These are phyloP conservation scores for Cercospora berteroae DNA, from an alignment of 2,329 filamentous ascomycete species.

Conservation along the genomic window DNA sequence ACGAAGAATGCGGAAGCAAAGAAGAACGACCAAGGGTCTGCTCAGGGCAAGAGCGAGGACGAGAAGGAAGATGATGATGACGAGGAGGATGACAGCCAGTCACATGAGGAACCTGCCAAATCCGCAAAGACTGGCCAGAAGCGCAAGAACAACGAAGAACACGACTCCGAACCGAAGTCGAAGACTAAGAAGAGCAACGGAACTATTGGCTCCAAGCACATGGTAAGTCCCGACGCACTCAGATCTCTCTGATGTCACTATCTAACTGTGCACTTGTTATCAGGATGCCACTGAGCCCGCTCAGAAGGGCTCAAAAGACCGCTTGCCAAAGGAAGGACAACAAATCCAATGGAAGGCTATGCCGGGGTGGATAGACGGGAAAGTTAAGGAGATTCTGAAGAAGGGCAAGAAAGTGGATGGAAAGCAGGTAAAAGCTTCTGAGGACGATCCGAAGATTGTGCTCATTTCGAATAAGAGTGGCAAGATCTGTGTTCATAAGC, in stretches of 20 bases:
- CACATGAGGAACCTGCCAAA: neutral
- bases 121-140: slow-evolving; percentile 23
- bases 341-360: slow-evolving; percentile 44
- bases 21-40: neutral
- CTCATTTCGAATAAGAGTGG: slow-evolving; percentile 41
- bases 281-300: slow-evolving; percentile 6
- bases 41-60: neutral
- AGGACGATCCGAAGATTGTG: slow-evolving; percentile 46
- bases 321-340: slow-evolving; percentile 44
- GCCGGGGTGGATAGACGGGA: slow-evolving; percentile 43
- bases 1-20: slow-evolving; percentile 18
- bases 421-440: slow-evolving; percentile 43
- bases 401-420: slow-evolving; percentile 44
- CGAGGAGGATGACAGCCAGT: neutral
- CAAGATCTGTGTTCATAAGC: slow-evolving; percentile 47
- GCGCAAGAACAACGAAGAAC: slow-evolving; percentile 21
- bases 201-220: slow-evolving; percentile 36
- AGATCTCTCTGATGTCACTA: neutral
- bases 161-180: slow-evolving; percentile 37
- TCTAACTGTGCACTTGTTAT: neutral
- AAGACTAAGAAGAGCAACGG: slow-evolving; percentile 32
- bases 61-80: slow-evolving; percentile 28
- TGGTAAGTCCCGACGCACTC: slow-evolving; percentile 9
- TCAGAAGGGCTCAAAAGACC: slow-evolving; percentile 31
- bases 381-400: slow-evolving; percentile 45